Evolutionary conservation across 2,329 filamentous ascomycete species (phyloP).

Genomic region (Pseudogymnoascus sp.): DNA sequence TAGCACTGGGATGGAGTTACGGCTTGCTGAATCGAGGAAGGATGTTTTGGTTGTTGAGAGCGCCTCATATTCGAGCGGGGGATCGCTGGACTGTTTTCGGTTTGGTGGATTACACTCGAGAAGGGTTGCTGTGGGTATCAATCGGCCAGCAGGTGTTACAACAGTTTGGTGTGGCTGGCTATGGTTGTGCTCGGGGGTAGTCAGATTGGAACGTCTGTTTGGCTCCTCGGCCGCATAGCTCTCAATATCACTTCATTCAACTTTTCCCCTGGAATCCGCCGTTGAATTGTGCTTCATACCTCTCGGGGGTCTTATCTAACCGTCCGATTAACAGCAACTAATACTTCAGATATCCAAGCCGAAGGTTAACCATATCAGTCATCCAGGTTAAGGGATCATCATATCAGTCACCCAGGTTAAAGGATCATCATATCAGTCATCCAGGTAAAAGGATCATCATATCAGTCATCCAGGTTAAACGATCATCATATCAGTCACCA

Average conservation of each 20-base stretch:
- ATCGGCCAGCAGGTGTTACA: constrained; percentile 6
- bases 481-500: neutral
- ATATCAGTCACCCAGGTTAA: neutral
- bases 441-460: neutral
- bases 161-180: constrained; percentile 9
- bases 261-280: neutral
- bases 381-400: neutral
- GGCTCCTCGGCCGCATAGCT: constrained; percentile 8
- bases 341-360: neutral
- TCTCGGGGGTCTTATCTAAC: neutral
- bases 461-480: neutral
- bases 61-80: constrained; percentile 8
- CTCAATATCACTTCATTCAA: constrained; percentile 11
- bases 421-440: neutral
- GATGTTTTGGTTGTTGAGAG: constrained; percentile 9
- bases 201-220: constrained; percentile 10
- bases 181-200: constrained; percentile 2
- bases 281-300: constrained; percentile 2
- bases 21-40: constrained; percentile 12
- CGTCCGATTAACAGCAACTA: neutral
- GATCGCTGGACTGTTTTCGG: constrained; percentile 9
- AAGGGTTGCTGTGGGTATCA: neutral
- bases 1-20: constrained; percentile 12
- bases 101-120: constrained; percentile 10
- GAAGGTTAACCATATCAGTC: neutral